phyloP scores from a whole-genome alignment of 495 filamentous ascomycete genomes.

The Xylaria acuta region DNA sequence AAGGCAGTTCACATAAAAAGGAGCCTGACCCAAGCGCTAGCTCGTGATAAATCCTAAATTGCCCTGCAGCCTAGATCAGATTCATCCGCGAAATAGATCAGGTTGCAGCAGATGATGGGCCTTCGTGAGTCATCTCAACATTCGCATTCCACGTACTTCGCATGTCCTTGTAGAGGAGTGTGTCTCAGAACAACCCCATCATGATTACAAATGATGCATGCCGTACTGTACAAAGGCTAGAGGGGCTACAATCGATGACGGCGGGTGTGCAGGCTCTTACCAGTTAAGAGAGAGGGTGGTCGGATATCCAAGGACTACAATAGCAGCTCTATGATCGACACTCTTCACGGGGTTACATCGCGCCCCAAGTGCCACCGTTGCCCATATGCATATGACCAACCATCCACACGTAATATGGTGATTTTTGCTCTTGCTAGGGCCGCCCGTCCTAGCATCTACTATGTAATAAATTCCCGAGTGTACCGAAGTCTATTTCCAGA shows the following conservation, averaged over 20 bases:
- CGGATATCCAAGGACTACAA: conserved; percentile 13
- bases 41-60: not conserved
- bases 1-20: not conserved
- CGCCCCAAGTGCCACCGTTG: conserved; percentile 22
- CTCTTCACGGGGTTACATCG: conserved; percentile 25
- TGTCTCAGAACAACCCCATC: conserved; percentile 10
- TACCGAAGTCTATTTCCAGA: conserved; percentile 22
- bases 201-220: conserved; percentile 7
- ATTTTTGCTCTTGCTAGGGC: conserved; percentile 16
- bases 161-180: not conserved
- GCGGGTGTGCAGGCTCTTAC: not conserved
- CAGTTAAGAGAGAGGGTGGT: conserved; percentile 10
- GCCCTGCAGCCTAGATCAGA: conserved; percentile 11
- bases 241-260: not conserved
- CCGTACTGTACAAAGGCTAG: not conserved
- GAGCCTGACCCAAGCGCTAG: not conserved
- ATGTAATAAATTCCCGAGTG: conserved; percentile 22
- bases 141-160: not conserved
- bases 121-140: conserved; percentile 20
- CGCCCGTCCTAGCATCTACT: conserved; percentile 7
- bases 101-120: conserved; percentile 7
- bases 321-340: conserved; percentile 17
- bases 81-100: not conserved
- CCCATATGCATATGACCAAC: conserved; percentile 25
- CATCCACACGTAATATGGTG: not conserved